Evolutionary conservation across 2,329 filamentous ascomycete species (phyloP), one percentile per base, ranked within the genome.

Genomic region (Acrocalymma vagum): DNA sequence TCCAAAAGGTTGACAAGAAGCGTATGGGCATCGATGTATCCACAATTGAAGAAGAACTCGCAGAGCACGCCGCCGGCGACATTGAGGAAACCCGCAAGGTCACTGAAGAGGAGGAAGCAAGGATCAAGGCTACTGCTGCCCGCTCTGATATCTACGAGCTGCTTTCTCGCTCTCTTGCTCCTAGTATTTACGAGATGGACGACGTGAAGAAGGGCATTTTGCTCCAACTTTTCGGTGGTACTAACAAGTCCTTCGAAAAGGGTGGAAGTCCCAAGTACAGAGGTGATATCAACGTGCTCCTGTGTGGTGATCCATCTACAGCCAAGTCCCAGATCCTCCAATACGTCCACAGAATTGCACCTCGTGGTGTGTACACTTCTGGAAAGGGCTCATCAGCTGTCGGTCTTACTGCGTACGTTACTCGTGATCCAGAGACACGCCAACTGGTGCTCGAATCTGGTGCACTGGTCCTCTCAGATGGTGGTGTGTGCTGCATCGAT

Each of bases 121-220:
- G 88, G 75, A 99, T 99, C 66, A 87, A 83, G 60, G 84, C 82
- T 44, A 94, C 88, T 9, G 89, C 88, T 9, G 80, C 82, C 21
- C 84, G 94, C 37, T 78, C 86, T 2, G 94, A 99, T 68, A 85
- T 99, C 38, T 99, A 99, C 69, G 92, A 99, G 15, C 81, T 99
- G 16, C 82, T 99, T 4, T 82, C 94, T 13, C 84, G 93, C 24
- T 97, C 93, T 1, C 78, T 99, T 18, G 94, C 94, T 2, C 94
- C 94, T 10, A 96, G 92, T 45, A 87, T 99, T 62, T 96, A 95
- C 74, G 94, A 99, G 72, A 88, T 95, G 85, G 94, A 99, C 56
- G 94, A 99, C 62, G 91, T 97, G 31, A 99, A 99, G 79, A 99
- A 99, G 74, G 94, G 94, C 9, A 96, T 99, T 48, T 78, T 99